Evolutionary conservation across 2,329 filamentous ascomycete species (phyloP), one percentile per base, ranked within the genome.

Genomic region (Xylariaceae sp.): DNA sequence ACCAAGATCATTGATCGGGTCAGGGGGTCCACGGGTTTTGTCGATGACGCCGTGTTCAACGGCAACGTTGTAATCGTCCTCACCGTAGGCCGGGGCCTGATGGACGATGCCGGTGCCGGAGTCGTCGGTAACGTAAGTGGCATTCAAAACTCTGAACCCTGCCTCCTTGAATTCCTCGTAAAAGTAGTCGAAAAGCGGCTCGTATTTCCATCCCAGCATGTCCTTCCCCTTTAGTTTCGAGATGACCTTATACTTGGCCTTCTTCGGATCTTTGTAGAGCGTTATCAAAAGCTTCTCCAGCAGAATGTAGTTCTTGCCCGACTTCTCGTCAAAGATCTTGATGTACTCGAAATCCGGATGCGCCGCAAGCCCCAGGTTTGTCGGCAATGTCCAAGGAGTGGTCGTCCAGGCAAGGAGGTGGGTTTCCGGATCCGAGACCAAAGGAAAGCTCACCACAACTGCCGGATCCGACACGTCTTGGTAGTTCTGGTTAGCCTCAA

Each of bases 61-160:
- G 7, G 85, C 86, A 43, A 92, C 79, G 50, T 82, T 83, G 70
- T 94, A 96, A 81, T 97, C 90, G 50, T 96, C 90, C 65, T 96
- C 87, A 75, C 90, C 90, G 58, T 90, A 96, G 1, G 88, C 88
- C 2, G 90, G 90, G 4, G 90, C 77, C 63, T 96, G 88, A 63
- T 97, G 90, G 31, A 97, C 90, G 47, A 97, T 84, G 57, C 90
- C 90, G 23, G 88, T 87, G 79, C 90, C 90, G 55, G 87, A 88
- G 44, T 92, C 88, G 19, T 84, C 80, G 17, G 86, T 92, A 41
- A 96, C 89, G 56, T 96, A 96, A 5, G 73, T 79, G 26, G 85
- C 90, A 51, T 85, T 88, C 48, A 94, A 60, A 4, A 96, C 84
- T 52, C 74, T 78, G 73, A 94, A 96, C 3, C 79, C 88, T 44